These are phyloP conservation scores for Diaporthe eres DNA, from an alignment of 2,329 filamentous ascomycete genomes.

Conservation along the genomic window DNA sequence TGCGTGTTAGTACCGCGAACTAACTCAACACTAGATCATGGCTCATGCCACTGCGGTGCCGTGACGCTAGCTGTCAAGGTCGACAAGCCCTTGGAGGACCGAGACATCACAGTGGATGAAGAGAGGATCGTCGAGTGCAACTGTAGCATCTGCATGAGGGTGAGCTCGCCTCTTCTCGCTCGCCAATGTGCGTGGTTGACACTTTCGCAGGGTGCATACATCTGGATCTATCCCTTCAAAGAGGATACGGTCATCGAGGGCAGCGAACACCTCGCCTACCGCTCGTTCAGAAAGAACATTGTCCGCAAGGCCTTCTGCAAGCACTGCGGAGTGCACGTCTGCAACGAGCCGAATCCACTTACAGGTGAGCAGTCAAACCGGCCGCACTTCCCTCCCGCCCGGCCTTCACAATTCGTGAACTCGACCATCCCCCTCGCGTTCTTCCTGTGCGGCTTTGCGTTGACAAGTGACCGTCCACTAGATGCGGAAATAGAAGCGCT, in stretches of 20 bases:
- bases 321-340: conserved; percentile 61
- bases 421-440: too few species aligned
- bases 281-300: conserved; percentile 52
- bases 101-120: conserved; percentile 48
- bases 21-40: conserved; percentile 52
- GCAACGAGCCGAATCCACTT: conserved; percentile 49
- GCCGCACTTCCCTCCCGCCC: not conserved
- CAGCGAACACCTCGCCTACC: conserved; percentile 55
- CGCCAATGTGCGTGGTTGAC: conserved; percentile 23
- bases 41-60: conserved; percentile 68
- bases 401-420: not conserved
- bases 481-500: conserved; percentile 54
- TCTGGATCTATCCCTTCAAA: conserved; percentile 60
- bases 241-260: conserved; percentile 58
- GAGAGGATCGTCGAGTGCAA: conserved; percentile 59
- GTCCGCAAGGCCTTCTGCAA: conserved; percentile 63
- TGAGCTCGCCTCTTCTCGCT: conserved; percentile 45
- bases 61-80: conserved; percentile 58
- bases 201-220: conserved; percentile 54
- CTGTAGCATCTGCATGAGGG: conserved; percentile 64
- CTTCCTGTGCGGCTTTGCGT: not conserved
- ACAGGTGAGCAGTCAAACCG: conserved; percentile 45
- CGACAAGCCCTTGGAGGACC: conserved; percentile 56
- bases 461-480: not conserved
- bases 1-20: not conserved